A percentile compares a stretch with the other conserved stretches of the same genome.
These are phyloP conservation scores for Kodamaea sp. DNA, from an alignment of 1,139 yeast genomes.

Conservation along the genomic window DNA sequence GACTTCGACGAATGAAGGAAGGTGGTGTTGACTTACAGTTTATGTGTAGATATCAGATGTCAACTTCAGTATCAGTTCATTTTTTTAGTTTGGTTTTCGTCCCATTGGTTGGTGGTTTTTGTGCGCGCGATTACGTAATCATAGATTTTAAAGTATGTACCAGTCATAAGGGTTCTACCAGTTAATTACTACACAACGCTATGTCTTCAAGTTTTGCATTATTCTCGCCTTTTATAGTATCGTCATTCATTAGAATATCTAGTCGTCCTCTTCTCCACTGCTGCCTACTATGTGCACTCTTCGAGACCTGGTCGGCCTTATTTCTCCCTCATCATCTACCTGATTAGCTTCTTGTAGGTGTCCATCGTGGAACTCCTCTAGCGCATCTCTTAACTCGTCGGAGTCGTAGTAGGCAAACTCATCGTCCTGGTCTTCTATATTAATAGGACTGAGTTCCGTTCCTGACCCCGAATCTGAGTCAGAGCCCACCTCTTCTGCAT, in stretches of 20 bases:
- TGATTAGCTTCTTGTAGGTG: conserved; percentile 15
- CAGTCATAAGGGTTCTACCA: too few relatives aligned
- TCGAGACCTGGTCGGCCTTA: conserved; percentile 2
- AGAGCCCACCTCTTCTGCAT: conserved; percentile 6
- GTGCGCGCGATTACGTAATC: conserved; percentile 7
- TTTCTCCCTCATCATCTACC: conserved; percentile 2
- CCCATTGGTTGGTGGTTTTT: conserved; percentile 8
- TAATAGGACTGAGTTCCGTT: conserved; percentile 10
- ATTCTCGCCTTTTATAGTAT: too few relatives aligned
- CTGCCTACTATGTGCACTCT: conserved; percentile 7
- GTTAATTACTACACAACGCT: too few relatives aligned
- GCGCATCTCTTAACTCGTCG: conserved; percentile 17
- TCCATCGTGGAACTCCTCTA: conserved; percentile 18
- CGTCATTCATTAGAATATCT: not conserved
- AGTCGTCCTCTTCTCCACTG: conserved; percentile 16
- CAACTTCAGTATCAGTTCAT: conserved; percentile 18
- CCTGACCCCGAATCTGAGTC: conserved; percentile 3
- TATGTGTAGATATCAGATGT: not conserved
- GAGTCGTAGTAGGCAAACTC: conserved; percentile 12
- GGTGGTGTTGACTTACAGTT: too few relatives aligned
- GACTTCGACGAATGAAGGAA: not conserved
- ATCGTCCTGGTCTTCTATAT: conserved; percentile 17
- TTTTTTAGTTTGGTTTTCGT: conserved; percentile 16
- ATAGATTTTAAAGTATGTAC: too few relatives aligned
- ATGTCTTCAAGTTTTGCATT: too few relatives aligned